Evolutionary conservation across 306 rosid species (phyloP), one percentile per base, ranked within the genome.

Genomic region (Vicia sativa): DNA sequence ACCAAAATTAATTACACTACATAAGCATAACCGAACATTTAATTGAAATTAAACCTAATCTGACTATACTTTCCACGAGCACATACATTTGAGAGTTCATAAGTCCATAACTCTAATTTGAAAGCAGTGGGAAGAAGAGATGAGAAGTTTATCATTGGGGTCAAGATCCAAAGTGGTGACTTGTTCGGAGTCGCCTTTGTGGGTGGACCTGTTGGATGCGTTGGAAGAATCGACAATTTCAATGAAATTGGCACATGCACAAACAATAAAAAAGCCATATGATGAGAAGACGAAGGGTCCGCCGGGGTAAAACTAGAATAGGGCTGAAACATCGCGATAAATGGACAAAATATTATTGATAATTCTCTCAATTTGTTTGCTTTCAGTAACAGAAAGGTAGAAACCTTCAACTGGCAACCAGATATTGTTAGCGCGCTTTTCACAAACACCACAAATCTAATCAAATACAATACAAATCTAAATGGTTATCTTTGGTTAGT

Each of bases 31-130:
- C 44, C 45, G 35, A n/a, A 60, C 50, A 62, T 58, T 25, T 6
- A 67, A 37, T 12, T 3, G 43, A 68, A n/a, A n/a, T 12, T 44
- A 76, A 65, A 9, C 12, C 15, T 11, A 73, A 63, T 26, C 13
- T 46, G 16, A 42, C 16, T 11, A n/a, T 84, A 90, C 98, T 97
- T 90, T 93, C 98, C 98, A 93, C 11, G 98, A 87, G 39, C 89
- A 88, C 9, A 86, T 72, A 67, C 96, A 83, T 69, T 87, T 86
- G 49, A 83, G 79, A 0, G 91, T 86, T 58, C 90, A 73, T 58
- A 93, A 81, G 54, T 93, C 97, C 96, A 96, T 87, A 5, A 85
- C 95, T 72, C 88, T 85, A 49, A 93, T 90, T 81, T 84, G 93
- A 41, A 91, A 86, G 59, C 88, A 84, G 76, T 93, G 93, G 34